Evolutionary conservation across 768 basidiomycete species (phyloP).

Genomic region (Leucocoprinus sp.): DNA sequence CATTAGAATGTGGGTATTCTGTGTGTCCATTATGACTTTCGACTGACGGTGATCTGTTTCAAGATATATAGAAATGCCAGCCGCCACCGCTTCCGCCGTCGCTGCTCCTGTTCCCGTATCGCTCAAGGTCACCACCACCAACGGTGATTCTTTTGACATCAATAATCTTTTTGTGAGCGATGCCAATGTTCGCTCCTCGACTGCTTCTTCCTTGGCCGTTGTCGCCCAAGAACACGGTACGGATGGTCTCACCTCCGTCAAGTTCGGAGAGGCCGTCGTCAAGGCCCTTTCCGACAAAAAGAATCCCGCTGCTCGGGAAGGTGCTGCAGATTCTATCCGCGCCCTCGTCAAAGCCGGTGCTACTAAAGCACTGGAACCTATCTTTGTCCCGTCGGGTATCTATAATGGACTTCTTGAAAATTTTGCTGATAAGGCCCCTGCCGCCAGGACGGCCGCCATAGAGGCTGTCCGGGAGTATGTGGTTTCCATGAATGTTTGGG

Average conservation of each 20-base stretch:
- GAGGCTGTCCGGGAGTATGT: constrained; percentile 74
- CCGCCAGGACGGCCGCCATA: constrained; percentile 77
- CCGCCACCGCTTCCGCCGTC: constrained; percentile 59
- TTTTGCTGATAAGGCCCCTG: constrained; percentile 92
- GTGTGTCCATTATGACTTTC: neutral
- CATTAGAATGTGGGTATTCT: constrained; percentile 32
- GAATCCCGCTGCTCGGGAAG: constrained; percentile 85
- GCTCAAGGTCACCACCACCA: constrained; percentile 53
- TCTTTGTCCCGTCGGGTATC: constrained; percentile 80
- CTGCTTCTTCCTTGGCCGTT: constrained; percentile 62
- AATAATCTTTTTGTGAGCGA: constrained; percentile 76
- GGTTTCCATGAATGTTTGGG: constrained; percentile 84
- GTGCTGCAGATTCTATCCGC: constrained; percentile 66
- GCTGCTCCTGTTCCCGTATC: constrained; percentile 55
- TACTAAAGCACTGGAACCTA: constrained; percentile 77
- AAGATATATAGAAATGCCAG: constrained; percentile 65
- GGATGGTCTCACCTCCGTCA: constrained; percentile 58
- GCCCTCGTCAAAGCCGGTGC: constrained; percentile 64
- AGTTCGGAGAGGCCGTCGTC: constrained; percentile 64
- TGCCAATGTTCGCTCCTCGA: constrained; percentile 70
- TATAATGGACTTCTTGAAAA: constrained; percentile 83
- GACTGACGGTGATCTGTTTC: neutral
- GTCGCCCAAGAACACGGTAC: constrained; percentile 81
- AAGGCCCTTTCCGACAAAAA: constrained; percentile 95
- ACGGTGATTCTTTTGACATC: constrained; percentile 61